These are phyloP conservation scores for Calamus simplicifolius DNA, from an alignment of 176 grass and related monocot genomes.

Conservation along the genomic window DNA sequence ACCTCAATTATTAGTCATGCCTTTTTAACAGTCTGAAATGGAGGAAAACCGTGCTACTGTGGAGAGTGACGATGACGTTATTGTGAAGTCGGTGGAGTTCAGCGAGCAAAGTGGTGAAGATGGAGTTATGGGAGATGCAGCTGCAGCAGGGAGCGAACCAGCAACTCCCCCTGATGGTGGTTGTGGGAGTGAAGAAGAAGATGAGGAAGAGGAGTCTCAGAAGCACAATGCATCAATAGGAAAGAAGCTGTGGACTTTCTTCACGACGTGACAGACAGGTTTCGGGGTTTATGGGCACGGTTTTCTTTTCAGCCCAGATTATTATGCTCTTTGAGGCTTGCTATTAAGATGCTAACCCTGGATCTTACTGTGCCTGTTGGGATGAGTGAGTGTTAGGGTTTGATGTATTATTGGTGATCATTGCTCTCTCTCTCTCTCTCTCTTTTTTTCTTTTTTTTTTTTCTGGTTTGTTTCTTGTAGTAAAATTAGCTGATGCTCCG, in stretches of 20 bases:
- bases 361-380: too few species aligned
- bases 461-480: too few species aligned
- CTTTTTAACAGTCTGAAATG: slow-evolving; percentile 6
- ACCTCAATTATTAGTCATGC: slow-evolving; percentile 3
- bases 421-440: too few species aligned
- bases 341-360: too few species aligned
- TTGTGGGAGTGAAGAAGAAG: slow-evolving; percentile 23
- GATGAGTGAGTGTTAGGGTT: too few species aligned
- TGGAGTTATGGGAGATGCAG: not conserved
- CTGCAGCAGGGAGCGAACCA: slow-evolving; percentile 26
- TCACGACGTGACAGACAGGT: slow-evolving; percentile 58
- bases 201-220: slow-evolving; percentile 43
- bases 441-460: too few species aligned
- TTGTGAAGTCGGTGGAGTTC: not conserved
- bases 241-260: slow-evolving; percentile 91
- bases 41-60: slow-evolving; percentile 34
- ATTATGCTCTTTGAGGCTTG: too few species aligned
- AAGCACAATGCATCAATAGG: slow-evolving; percentile 54
- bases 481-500: too few species aligned
- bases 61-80: slow-evolving; percentile 21
- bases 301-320: too few species aligned
- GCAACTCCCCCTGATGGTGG: slow-evolving; percentile 36
- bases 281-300: not conserved
- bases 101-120: slow-evolving; percentile 10
- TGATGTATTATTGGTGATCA: too few species aligned